phyloP scores from a whole-genome alignment of 768 basidiomycete genomes.

The Amanita molliuscula region DNA sequence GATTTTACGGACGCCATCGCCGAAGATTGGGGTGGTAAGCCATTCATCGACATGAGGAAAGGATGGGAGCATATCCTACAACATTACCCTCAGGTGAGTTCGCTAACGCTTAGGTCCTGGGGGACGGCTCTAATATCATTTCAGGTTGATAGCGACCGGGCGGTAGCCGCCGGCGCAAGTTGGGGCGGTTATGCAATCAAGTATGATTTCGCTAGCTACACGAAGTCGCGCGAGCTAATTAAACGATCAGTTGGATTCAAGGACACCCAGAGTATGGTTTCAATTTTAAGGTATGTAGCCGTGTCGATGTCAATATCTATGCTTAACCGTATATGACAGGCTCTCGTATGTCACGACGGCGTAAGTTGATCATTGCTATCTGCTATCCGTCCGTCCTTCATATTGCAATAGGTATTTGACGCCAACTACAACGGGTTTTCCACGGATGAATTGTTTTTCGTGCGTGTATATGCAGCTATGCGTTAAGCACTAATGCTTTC shows the following conservation, averaged over 20 bases:
- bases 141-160: conserved; percentile 58
- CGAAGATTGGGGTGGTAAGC: conserved; percentile 80
- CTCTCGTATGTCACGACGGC: conserved; percentile 87
- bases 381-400: neutral
- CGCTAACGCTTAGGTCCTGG: neutral
- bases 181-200: conserved; percentile 90
- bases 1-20: conserved; percentile 76
- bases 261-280: conserved; percentile 85
- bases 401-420: conserved; percentile 52
- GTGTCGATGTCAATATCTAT: neutral
- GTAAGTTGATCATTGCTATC: conserved; percentile 24
- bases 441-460: conserved; percentile 90
- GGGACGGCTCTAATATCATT: neutral
- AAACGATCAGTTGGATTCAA: conserved; percentile 72
- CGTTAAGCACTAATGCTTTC: neutral
- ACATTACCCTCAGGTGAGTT: conserved; percentile 54
- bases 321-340: conserved; percentile 19
- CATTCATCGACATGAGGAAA: conserved; percentile 65
- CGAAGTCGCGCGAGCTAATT: conserved; percentile 5
- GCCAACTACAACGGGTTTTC: conserved; percentile 72
- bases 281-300: conserved; percentile 55
- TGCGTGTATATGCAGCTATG: conserved; percentile 23
- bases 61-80: conserved; percentile 68
- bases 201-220: conserved; percentile 25
- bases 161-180: conserved; percentile 72